Percentiles rank a stretch among this genome's conserved stretches.
Evolutionary conservation across 129 eudicot genomes (phyloP).

Genomic region (Tagetes erecta): DNA sequence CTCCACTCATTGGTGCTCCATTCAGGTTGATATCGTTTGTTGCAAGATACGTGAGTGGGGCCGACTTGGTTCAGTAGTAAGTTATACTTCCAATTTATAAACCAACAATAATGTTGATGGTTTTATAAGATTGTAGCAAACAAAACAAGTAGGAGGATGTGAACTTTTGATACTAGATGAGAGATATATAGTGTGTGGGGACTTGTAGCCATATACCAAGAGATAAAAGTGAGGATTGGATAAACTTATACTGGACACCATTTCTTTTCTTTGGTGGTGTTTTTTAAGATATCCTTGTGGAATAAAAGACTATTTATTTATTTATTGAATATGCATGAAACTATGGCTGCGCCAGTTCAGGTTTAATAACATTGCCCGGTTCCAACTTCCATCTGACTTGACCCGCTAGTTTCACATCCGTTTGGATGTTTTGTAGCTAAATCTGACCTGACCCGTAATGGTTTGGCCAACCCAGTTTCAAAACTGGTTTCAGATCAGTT

Average conservation of each 20-base stretch:
- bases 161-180: constrained; percentile 21
- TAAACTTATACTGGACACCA: constrained; percentile 12
- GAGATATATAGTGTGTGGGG: constrained; percentile 24
- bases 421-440: too few species aligned
- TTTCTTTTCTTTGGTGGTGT: constrained; percentile 17
- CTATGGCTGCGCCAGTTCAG: too few species aligned
- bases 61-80: constrained; percentile 72
- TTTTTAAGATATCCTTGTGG: constrained; percentile 16
- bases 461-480: too few species aligned
- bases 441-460: too few species aligned
- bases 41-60: constrained; percentile 94
- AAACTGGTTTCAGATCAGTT: too few species aligned
- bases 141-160: constrained; percentile 21
- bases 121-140: constrained; percentile 31
- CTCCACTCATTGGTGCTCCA: constrained; percentile 94
- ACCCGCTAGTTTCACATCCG: too few species aligned
- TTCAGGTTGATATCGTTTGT: constrained; percentile 82
- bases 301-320: constrained; percentile 19
- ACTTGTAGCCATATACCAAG: constrained; percentile 19
- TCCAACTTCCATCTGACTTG: too few species aligned
- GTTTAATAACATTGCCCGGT: too few species aligned
- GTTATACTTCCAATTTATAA: constrained; percentile 4
- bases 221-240: constrained; percentile 21
- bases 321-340: too few species aligned
- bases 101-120: constrained; percentile 15